Evolutionary conservation across 192 early-diverging fungal genomes (phyloP).

Genomic region (Podila horticola): DNA sequence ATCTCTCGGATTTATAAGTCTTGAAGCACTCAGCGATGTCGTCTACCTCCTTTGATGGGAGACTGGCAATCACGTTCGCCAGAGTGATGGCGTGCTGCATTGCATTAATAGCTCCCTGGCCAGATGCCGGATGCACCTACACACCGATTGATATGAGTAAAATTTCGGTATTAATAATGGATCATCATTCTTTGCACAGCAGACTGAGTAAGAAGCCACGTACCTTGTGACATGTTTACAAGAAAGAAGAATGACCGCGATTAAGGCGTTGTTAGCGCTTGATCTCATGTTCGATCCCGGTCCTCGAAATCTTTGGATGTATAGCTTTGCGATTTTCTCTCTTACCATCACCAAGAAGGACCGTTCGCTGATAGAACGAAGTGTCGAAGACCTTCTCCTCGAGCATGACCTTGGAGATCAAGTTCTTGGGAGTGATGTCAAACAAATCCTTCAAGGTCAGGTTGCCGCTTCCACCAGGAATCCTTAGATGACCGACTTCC

Average conservation of each 20-base stretch:
- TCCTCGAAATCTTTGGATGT: too few relatives aligned
- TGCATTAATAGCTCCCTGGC: constrained; percentile 40
- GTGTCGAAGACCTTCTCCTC: too few relatives aligned
- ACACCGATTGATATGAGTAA: not conserved
- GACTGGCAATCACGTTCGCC: constrained; percentile 32
- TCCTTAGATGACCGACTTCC: not conserved
- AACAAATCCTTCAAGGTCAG: not conserved
- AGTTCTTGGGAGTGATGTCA: not conserved
- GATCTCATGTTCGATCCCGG: not conserved
- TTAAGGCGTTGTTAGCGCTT: not conserved
- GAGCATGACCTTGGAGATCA: not conserved
- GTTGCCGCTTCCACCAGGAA: not conserved
- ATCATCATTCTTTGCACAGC: not conserved
- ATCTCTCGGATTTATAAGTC: constrained; percentile 26
- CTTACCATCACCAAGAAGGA: not conserved
- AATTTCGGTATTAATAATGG: not conserved
- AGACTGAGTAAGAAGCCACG: not conserved
- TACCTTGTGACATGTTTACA: constrained; percentile 33
- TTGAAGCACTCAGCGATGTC: constrained; percentile 12
- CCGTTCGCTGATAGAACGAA: not conserved
- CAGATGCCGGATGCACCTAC: constrained; percentile 31
- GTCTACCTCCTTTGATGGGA: not conserved
- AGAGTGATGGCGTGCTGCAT: constrained; percentile 41
- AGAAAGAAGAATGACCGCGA: not conserved
- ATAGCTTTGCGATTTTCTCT: not conserved